Percentiles rank a stretch among this genome's conserved stretches.
These are phyloP conservation scores for Xylaria sp. DNA, from an alignment of 2,329 filamentous ascomycete species.

Conservation along the genomic window DNA sequence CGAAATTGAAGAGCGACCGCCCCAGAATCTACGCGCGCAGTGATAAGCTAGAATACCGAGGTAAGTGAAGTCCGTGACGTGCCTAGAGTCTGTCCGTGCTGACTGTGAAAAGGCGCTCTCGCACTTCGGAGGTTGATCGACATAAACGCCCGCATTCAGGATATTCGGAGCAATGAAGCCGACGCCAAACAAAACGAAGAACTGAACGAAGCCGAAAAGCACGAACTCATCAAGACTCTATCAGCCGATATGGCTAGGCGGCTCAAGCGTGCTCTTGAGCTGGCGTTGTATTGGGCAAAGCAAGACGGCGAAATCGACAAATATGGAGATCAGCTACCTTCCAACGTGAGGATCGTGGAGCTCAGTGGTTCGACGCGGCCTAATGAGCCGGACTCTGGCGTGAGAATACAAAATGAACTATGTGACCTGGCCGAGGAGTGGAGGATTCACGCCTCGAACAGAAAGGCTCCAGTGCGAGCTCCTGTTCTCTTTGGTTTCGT, in stretches of 20 bases:
- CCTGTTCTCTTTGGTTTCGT: slow-evolving; percentile 50
- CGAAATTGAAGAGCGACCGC: slow-evolving; percentile 41
- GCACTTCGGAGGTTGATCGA: slow-evolving; percentile 46
- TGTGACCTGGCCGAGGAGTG: slow-evolving; percentile 39
- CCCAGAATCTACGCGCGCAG: slow-evolving; percentile 49
- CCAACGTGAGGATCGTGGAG: slow-evolving; percentile 45
- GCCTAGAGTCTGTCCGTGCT: slow-evolving; percentile 8
- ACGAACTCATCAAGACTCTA: slow-evolving; percentile 14
- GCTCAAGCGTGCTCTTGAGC: slow-evolving; percentile 39
- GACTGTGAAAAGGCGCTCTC: slow-evolving; percentile 40
- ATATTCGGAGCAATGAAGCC: slow-evolving; percentile 42
- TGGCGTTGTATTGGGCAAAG: slow-evolving; percentile 46
- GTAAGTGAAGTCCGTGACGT: slow-evolving; percentile 38
- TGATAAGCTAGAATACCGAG: slow-evolving; percentile 46
- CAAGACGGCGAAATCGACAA: slow-evolving; percentile 43
- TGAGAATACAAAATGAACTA: slow-evolving; percentile 42
- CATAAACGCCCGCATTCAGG: slow-evolving; percentile 44
- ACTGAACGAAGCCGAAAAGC: slow-evolving; percentile 15
- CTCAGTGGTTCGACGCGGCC: slow-evolving; percentile 27
- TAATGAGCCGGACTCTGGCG: slow-evolving; percentile 37
- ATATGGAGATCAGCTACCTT: slow-evolving; percentile 38
- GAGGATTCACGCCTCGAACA: slow-evolving; percentile 31
- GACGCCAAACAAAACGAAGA: slow-evolving; percentile 19
- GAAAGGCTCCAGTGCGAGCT: slow-evolving; percentile 24
- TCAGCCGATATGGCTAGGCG: slow-evolving; percentile 41